A percentile compares a stretch with the other conserved stretches of the same genome.
Conservation (phyloP, 192 early-diverging fungal species). For the Mortierella antarctica region DNA sequence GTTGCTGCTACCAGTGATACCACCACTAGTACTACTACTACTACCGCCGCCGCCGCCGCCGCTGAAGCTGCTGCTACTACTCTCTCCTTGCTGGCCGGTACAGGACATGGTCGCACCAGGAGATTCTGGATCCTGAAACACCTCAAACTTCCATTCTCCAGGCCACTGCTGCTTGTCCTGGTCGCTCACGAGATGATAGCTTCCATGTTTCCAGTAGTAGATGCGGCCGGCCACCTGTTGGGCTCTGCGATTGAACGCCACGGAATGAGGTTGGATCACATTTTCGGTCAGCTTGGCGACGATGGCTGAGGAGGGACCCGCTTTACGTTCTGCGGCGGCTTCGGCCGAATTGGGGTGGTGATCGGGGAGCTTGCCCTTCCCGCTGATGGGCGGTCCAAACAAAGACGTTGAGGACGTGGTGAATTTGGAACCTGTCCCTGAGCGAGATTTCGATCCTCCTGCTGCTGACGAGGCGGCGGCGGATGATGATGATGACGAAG, state of each 20-base stretch:
- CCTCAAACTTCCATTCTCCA: conserved; percentile 50
- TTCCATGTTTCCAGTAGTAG: conserved; percentile 41
- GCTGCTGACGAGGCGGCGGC: conserved; percentile 3
- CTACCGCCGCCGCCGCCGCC: no score
- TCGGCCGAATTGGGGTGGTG: conserved; percentile 28
- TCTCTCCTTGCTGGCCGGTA: not conserved
- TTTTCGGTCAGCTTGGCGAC: conserved; percentile 16
- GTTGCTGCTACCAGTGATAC: no score
- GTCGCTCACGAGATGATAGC: conserved; percentile 28
- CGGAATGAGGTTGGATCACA: conserved; percentile 20
- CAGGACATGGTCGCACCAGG: conserved; percentile 1
- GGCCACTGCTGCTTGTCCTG: conserved; percentile 46
- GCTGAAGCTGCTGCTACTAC: not conserved
- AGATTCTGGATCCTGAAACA: conserved; percentile 31
- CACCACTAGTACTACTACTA: no score
- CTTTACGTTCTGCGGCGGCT: conserved; percentile 6
- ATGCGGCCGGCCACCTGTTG: conserved; percentile 41
- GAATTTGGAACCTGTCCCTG: not conserved
- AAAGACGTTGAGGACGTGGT: not conserved
- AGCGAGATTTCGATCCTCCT: not conserved
- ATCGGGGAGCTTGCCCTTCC: conserved; percentile 20
- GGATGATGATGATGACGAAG: conserved; percentile 7
- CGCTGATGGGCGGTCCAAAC: conserved; percentile 5
- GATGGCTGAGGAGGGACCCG: not conserved
- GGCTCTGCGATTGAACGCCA: conserved; percentile 40